These are phyloP conservation scores for Stropharia rugosoannulata DNA, from an alignment of 768 basidiomycete genomes.

Conservation along the genomic window DNA sequence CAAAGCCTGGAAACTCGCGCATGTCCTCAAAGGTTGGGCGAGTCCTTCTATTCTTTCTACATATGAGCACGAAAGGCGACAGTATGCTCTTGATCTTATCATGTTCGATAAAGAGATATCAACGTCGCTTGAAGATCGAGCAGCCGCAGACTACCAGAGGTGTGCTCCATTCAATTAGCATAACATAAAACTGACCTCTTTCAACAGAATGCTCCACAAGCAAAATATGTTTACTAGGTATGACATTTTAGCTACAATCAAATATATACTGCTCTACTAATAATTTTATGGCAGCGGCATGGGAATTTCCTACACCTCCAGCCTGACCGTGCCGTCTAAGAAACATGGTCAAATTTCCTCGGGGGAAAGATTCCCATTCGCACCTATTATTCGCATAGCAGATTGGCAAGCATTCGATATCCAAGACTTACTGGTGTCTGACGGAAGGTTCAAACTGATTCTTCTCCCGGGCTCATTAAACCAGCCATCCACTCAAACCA, in stretches of 20 bases:
- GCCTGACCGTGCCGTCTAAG: background rate
- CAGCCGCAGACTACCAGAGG: slow-evolving; percentile 5
- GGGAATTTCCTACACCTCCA: slow-evolving; percentile 8
- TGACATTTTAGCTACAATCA: background rate
- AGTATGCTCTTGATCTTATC: slow-evolving; percentile 3
- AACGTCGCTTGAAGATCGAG: background rate
- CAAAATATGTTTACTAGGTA: slow-evolving; percentile 11
- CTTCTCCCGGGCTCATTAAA: slow-evolving; percentile 5
- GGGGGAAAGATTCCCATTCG: slow-evolving; percentile 7
- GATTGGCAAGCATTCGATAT: slow-evolving; percentile 7
- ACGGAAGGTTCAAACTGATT: slow-evolving; percentile 10
- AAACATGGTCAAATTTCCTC: background rate
- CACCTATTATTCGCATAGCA: slow-evolving; percentile 5
- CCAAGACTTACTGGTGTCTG: slow-evolving; percentile 6
- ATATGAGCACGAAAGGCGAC: slow-evolving; percentile 2
- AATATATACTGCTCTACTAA: background rate
- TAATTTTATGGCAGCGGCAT: slow-evolving; percentile 1
- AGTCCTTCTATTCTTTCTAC: background rate
- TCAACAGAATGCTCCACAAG: slow-evolving; percentile 6
- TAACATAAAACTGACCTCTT: background rate
- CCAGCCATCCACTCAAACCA: background rate
- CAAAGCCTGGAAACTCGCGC: slow-evolving; percentile 8
- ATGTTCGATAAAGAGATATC: slow-evolving; percentile 5
- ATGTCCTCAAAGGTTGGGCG: slow-evolving; percentile 8
- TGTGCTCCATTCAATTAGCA: background rate